A percentile compares a stretch with the other conserved stretches of the same genome.
Evolutionary conservation across 2,329 filamentous ascomycete genomes (phyloP).

Genomic region (Chaetomium strumarium): DNA sequence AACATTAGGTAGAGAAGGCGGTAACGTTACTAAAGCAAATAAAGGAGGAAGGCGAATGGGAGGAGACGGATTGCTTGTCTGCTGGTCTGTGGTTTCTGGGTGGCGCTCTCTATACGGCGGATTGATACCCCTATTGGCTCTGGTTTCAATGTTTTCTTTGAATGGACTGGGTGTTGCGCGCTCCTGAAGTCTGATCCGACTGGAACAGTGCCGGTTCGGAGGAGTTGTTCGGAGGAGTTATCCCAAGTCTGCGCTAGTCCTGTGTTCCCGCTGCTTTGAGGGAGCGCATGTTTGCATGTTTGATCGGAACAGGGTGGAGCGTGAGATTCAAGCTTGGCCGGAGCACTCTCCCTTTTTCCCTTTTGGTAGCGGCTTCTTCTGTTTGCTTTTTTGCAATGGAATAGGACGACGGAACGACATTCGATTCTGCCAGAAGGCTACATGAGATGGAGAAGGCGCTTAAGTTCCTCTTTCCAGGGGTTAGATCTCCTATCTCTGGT

Average conservation of each 20-base stretch:
- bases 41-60: background rate
- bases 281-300: too few species aligned
- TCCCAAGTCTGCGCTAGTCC: too few species aligned
- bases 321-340: too few species aligned
- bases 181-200: too few species aligned
- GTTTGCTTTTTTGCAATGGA: background rate
- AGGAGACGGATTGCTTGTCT: background rate
- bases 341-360: background rate
- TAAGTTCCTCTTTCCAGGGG: background rate
- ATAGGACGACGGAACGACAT: too few species aligned
- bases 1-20: background rate
- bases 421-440: too few species aligned
- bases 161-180: too few species aligned
- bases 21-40: background rate
- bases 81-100: background rate
- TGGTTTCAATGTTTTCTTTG: background rate
- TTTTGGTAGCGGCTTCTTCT: background rate
- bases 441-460: too few species aligned
- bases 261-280: too few species aligned
- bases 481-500: background rate
- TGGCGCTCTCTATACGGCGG: background rate
- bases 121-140: slow-evolving; percentile 8
- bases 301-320: too few species aligned
- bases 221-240: too few species aligned
- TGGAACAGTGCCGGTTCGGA: too few species aligned